phyloP scores from a whole-genome alignment of 768 basidiomycete species.

The Panaeolus cyanescens region DNA sequence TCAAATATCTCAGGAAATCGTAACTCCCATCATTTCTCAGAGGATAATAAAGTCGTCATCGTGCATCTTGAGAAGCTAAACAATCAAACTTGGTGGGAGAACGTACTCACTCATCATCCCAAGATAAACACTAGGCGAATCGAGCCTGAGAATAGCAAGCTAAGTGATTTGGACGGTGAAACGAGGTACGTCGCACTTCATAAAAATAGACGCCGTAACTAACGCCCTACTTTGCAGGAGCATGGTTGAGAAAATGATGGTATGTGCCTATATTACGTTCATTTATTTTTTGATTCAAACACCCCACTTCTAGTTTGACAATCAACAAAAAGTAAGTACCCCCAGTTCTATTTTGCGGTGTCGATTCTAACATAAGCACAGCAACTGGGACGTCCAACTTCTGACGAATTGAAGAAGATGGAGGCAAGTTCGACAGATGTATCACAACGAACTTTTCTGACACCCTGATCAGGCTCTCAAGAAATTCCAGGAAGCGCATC shows the following conservation, averaged over 20 bases:
- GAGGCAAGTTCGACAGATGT: constrained; percentile 51
- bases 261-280: constrained; percentile 38
- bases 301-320: constrained; percentile 58
- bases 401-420: constrained; percentile 90
- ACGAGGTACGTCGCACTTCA: constrained; percentile 63
- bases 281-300: constrained; percentile 7
- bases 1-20: neutral
- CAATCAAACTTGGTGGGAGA: constrained; percentile 95
- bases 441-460: constrained; percentile 3
- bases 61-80: constrained; percentile 89
- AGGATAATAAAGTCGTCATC: constrained; percentile 72
- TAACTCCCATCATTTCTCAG: constrained; percentile 36
- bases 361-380: constrained; percentile 27
- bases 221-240: constrained; percentile 50
- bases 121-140: constrained; percentile 98
- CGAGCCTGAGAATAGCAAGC: constrained; percentile 91
- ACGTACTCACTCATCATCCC: constrained; percentile 91
- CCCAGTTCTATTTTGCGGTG: neutral
- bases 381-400: constrained; percentile 97
- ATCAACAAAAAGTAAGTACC: constrained; percentile 65
- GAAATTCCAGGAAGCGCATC: constrained; percentile 89
- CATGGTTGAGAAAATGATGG: constrained; percentile 99
- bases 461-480: constrained; percentile 60
- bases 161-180: constrained; percentile 95
- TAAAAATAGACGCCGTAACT: neutral